phyloP scores from a whole-genome alignment of 2,329 filamentous ascomycete species.

The Xylaria sp. region DNA sequence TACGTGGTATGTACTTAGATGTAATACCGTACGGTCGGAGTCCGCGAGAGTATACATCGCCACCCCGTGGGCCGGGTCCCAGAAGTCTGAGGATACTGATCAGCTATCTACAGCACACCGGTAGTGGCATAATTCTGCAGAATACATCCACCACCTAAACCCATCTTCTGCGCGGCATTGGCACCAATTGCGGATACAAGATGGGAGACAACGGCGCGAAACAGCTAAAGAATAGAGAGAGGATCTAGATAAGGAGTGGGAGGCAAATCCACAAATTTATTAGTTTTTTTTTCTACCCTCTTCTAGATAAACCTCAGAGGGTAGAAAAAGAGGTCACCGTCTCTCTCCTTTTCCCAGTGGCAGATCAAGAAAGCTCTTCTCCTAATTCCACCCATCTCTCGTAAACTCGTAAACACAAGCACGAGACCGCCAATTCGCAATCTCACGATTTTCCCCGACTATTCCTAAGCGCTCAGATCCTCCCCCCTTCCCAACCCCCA shows the following conservation, averaged over 20 bases:
- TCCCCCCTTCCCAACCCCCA: slow-evolving; percentile 20
- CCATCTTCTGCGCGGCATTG: slow-evolving; percentile 1
- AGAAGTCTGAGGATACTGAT: slow-evolving; percentile 36
- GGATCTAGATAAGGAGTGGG: slow-evolving; percentile 15
- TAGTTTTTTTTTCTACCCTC: not conserved
- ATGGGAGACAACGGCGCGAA: slow-evolving; percentile 24
- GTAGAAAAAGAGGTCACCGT: slow-evolving; percentile 23
- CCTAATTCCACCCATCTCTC: not conserved
- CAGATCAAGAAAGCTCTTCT: slow-evolving; percentile 2
- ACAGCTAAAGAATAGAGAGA: slow-evolving; percentile 10
- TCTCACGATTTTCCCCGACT: slow-evolving; percentile 28
- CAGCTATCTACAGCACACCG: slow-evolving; percentile 20
- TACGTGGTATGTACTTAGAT: not conserved
- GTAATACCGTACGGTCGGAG: slow-evolving; percentile 24
- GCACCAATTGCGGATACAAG: slow-evolving; percentile 25
- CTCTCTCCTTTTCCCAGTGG: not conserved
- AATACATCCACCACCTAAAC: slow-evolving; percentile 16
- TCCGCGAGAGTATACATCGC: slow-evolving; percentile 34
- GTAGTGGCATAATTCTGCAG: slow-evolving; percentile 1
- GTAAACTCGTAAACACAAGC: slow-evolving; percentile 1
- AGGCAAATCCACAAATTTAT: slow-evolving; percentile 10
- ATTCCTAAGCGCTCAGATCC: slow-evolving; percentile 22
- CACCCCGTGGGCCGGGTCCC: slow-evolving; percentile 36
- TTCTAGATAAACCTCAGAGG: not conserved
- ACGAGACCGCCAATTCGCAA: slow-evolving; percentile 20